Conservation (phyloP, 441 rosid species). For the Biscutella laevigata region DNA sequence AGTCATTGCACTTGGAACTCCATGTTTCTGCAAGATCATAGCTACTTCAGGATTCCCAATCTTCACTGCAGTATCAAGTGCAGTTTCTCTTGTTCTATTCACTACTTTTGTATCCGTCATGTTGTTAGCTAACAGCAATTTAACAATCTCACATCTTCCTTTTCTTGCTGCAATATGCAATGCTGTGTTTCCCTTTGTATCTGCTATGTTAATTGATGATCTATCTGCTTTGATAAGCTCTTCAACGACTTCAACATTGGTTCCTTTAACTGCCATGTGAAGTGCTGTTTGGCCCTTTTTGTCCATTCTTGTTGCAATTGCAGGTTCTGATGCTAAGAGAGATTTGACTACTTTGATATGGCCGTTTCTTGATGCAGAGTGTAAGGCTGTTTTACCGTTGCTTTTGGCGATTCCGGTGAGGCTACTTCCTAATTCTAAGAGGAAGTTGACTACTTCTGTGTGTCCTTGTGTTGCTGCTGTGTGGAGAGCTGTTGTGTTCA, state of each 20-base stretch:
- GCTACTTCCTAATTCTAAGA: constrained; percentile 59
- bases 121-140: constrained; percentile 41
- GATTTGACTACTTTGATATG: constrained; percentile 61
- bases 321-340: constrained; percentile 52
- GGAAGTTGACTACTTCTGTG: constrained; percentile 46
- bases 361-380: constrained; percentile 88
- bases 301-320: constrained; percentile 49
- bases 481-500: constrained; percentile 77
- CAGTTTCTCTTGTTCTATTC: constrained; percentile 61
- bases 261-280: constrained; percentile 95
- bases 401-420: constrained; percentile 69
- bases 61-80: constrained; percentile 86
- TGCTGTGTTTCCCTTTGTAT: constrained; percentile 70
- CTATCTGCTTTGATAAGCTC: constrained; percentile 59
- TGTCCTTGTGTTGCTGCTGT: constrained; percentile 89
- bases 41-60: constrained; percentile 50
- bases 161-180: constrained; percentile 78
- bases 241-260: constrained; percentile 53
- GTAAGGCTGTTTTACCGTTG: constrained; percentile 81
- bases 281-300: constrained; percentile 93
- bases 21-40: constrained; percentile 47
- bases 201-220: constrained; percentile 53
- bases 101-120: constrained; percentile 45
- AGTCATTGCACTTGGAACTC: constrained; percentile 59
- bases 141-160: constrained; percentile 73